Evolutionary conservation across 352 stramenopile species (phyloP).

Genomic region (Phytophthora kernoviae): DNA sequence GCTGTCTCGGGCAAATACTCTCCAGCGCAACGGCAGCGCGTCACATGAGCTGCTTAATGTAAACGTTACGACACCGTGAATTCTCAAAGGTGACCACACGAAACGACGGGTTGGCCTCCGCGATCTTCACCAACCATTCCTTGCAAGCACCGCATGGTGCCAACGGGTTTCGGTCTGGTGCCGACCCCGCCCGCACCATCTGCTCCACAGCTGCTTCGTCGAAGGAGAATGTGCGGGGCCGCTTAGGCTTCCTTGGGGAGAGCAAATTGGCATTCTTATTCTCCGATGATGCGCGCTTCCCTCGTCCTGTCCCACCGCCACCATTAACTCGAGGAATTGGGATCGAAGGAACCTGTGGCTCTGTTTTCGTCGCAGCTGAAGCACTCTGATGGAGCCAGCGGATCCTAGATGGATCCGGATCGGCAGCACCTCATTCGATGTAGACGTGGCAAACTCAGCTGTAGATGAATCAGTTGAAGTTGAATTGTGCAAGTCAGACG

Average conservation of each 20-base stretch:
- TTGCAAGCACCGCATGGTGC: slow-evolving; percentile 98
- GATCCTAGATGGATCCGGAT: slow-evolving; percentile 11
- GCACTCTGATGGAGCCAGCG: slow-evolving; percentile 15
- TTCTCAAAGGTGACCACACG: slow-evolving; percentile 97
- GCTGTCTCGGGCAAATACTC: background rate
- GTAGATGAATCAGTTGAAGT: slow-evolving; percentile 23
- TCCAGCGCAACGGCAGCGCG: slow-evolving; percentile 8
- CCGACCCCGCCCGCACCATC: slow-evolving; percentile 35
- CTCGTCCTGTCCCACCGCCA: slow-evolving; percentile 7
- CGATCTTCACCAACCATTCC: slow-evolving; percentile 99
- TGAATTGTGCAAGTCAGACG: slow-evolving; percentile 14
- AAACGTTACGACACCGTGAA: slow-evolving; percentile 91
- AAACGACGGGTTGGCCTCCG: slow-evolving; percentile 97
- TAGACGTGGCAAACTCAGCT: slow-evolving; percentile 8
- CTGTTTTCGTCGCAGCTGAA: background rate
- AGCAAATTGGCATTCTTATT: slow-evolving; percentile 36
- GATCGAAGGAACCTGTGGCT: background rate
- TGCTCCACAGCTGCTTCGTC: slow-evolving; percentile 68
- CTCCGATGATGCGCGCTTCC: slow-evolving; percentile 28
- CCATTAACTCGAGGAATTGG: background rate
- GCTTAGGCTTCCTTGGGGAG: slow-evolving; percentile 74
- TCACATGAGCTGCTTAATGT: slow-evolving; percentile 85
- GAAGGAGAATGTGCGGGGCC: slow-evolving; percentile 81
- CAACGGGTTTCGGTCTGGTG: slow-evolving; percentile 94
- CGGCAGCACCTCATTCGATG: slow-evolving; percentile 11